Evolutionary conservation across 2,329 filamentous ascomycete genomes (phyloP).

Genomic region (Exophiala dermatitidis): DNA sequence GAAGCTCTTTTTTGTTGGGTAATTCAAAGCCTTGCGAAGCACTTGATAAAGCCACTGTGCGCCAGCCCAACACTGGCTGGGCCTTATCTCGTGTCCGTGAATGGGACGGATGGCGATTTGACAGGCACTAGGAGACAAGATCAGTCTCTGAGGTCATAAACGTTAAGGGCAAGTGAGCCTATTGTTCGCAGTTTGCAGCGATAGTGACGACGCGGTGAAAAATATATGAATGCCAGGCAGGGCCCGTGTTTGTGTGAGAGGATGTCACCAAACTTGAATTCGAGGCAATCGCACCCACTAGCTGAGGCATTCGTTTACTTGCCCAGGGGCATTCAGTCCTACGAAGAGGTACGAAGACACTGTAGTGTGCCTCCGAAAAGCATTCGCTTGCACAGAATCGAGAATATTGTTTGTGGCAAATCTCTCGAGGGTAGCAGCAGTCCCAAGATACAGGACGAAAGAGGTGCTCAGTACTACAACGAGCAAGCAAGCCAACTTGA

Average conservation of each 20-base stretch:
- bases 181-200: not conserved
- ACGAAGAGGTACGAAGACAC: too few relatives aligned
- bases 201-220: not conserved
- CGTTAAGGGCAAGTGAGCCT: not conserved
- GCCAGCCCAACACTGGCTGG: not conserved
- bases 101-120: not conserved
- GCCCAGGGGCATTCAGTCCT: not conserved
- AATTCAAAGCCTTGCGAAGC: not conserved
- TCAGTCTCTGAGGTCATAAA: not conserved
- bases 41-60: not conserved
- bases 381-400: too few relatives aligned
- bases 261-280: not conserved
- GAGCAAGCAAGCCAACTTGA: too few relatives aligned
- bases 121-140: not conserved
- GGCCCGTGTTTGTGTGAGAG: not conserved
- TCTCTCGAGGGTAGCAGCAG: too few relatives aligned
- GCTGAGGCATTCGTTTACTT: not conserved
- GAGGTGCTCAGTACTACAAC: too few relatives aligned
- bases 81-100: not conserved
- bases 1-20: not conserved
- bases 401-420: too few relatives aligned
- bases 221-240: not conserved
- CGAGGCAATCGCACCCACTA: not conserved
- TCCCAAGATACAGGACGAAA: too few relatives aligned
- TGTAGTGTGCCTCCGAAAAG: too few relatives aligned